These are phyloP conservation scores for Clonostachys rhizophaga DNA, from an alignment of 2,329 filamentous ascomycete species.

Conservation along the genomic window DNA sequence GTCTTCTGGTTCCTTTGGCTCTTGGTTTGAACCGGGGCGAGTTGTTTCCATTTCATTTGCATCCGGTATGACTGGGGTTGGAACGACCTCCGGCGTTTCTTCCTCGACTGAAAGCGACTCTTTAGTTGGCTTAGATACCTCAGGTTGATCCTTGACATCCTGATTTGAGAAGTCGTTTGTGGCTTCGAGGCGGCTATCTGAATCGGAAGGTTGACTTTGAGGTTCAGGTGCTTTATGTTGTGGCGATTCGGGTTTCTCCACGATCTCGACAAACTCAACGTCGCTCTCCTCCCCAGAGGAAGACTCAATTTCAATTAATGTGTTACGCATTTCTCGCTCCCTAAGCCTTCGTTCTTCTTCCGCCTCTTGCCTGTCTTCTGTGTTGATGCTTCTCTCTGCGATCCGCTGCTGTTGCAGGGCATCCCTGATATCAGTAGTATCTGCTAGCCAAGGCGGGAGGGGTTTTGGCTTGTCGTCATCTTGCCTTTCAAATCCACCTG, in stretches of 20 bases:
- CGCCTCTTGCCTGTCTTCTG: conserved; percentile 54
- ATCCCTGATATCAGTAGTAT: conserved; percentile 62
- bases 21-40: too few relatives aligned
- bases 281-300: conserved; percentile 54
- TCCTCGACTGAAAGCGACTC: neutral
- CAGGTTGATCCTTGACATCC: neutral
- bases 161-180: neutral
- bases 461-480: conserved; percentile 45
- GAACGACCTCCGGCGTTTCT: neutral
- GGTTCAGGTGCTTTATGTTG: conserved; percentile 5
- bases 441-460: conserved; percentile 71
- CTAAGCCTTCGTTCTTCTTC: conserved; percentile 49
- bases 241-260: conserved; percentile 20
- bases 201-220: too few relatives aligned
- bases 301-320: conserved; percentile 58
- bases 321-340: conserved; percentile 33
- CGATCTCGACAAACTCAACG: conserved; percentile 49
- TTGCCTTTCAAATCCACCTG: conserved; percentile 58
- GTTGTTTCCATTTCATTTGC: too few relatives aligned
- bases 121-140: neutral
- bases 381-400: conserved; percentile 56
- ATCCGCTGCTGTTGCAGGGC: conserved; percentile 54
- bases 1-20: conserved; percentile 1
- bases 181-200: neutral
- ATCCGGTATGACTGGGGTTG: neutral